Conservation (phyloP, 2,329 filamentous ascomycete species). For the Fusarium fracticaudum region DNA sequence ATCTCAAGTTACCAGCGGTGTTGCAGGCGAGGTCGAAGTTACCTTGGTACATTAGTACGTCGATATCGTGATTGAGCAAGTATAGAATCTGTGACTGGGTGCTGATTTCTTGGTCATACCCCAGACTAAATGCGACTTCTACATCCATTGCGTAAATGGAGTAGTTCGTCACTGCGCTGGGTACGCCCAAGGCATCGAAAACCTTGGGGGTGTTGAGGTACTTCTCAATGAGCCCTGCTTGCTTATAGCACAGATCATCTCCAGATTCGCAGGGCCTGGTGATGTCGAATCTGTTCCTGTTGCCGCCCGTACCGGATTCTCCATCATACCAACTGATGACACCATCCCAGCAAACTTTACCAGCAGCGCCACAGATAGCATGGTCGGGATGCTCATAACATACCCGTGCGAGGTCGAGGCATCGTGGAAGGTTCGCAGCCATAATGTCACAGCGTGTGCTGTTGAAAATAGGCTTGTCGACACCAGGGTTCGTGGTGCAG, state of each 20-base stretch:
- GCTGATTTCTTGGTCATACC: constrained; percentile 10
- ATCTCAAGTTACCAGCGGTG: constrained; percentile 30
- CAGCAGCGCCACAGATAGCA: constrained; percentile 23
- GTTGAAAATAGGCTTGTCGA: constrained; percentile 25
- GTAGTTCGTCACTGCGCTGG: background rate
- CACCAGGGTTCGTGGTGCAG: constrained; percentile 30
- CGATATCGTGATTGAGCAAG: constrained; percentile 5
- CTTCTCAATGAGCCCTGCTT: background rate
- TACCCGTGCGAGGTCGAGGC: constrained; percentile 20
- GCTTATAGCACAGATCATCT: constrained; percentile 16
- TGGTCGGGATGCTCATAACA: constrained; percentile 34
- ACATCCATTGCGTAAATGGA: constrained; percentile 2
- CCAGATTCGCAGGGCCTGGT: background rate
- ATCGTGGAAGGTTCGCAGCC: constrained; percentile 30
- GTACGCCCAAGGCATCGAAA: constrained; percentile 7
- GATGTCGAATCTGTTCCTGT: constrained; percentile 19
- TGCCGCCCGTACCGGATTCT: background rate
- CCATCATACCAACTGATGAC: constrained; percentile 5
- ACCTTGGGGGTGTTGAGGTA: constrained; percentile 2
- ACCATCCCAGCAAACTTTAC: constrained; percentile 20
- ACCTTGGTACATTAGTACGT: constrained; percentile 33
- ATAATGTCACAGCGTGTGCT: constrained; percentile 25
- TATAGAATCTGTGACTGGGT: constrained; percentile 15
- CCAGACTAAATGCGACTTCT: background rate
- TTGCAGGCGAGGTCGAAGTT: constrained; percentile 36